Evolutionary conservation across 192 early-diverging fungal genomes (phyloP), one percentile per base, ranked within the genome.

Genomic region (Dissophora globulifera): DNA sequence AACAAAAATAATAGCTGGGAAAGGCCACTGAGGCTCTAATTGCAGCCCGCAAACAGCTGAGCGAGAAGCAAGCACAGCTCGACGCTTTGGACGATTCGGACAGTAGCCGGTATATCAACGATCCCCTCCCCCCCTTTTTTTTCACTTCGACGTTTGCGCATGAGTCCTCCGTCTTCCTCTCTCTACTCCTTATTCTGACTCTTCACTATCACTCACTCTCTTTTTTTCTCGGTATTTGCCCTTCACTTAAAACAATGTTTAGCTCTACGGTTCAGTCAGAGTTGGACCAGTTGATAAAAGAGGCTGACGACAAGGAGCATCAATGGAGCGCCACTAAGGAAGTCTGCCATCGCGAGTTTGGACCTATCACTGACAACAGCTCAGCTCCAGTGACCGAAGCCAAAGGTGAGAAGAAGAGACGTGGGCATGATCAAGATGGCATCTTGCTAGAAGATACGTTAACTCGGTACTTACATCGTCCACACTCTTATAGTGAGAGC

Each of bases 301-400:
- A 58, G 19, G 20, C 32, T 10, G 43, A 23, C 12, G 50, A 29
- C 19, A 60, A 53, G 38, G 62, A 75, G 47, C 70, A 75, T 53
- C 62, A 66, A 43, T 65, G 70, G 70, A 65, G 57, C 33, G 70
- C 70, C 8, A 75, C 70, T 19, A 75, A 75, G 30, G 70, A 75
- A 12, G 70, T 75, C 46, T 75, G 63, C 41, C 49, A 53, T 23
- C 70, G 70, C 22, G 70, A 75, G 33, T 75, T 47, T 55, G 70
- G 70, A 1, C 49, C 70, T 23, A 75, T 75, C 40, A 42, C 42
- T 0, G 70, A 69, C 7, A 41, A 49, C 26, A n/a, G 47, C 23
- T 29, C 30, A 25, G 38, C 31, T n/a, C 51, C 58, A 3, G 53
- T 57, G 8, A 71, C 50, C 25, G 69, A 62, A 41, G 46, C 22